A percentile compares a stretch with the other conserved stretches of the same genome.
Conservation (phyloP, 192 early-diverging fungal genomes). For the Kickxella alabastrina region DNA sequence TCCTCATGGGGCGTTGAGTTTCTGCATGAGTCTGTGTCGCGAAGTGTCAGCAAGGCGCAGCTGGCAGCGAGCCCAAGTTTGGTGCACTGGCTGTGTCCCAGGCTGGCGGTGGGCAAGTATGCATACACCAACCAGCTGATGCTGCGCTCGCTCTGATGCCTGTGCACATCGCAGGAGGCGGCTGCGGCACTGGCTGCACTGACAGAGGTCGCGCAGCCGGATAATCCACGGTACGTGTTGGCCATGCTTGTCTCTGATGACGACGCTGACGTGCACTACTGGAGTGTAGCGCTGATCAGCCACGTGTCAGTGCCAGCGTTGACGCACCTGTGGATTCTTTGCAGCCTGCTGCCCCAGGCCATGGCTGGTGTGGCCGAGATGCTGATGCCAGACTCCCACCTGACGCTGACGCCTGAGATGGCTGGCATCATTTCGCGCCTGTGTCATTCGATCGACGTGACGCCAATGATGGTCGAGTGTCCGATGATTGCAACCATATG, state of each 20-base stretch:
- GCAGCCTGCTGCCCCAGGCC: constrained; percentile 23
- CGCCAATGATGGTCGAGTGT: constrained; percentile 10
- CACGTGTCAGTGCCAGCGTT: constrained; percentile 13
- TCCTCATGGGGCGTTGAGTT: constrained; percentile 50
- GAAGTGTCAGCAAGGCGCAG: constrained; percentile 21
- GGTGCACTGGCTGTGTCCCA: constrained; percentile 33
- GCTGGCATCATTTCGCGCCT: constrained; percentile 31
- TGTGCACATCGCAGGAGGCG: constrained; percentile 11
- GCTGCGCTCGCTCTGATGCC: constrained; percentile 41
- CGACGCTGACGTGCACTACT: constrained; percentile 37
- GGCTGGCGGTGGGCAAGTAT: constrained; percentile 34
- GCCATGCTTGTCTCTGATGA: constrained; percentile 19
- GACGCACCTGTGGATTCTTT: constrained; percentile 40
- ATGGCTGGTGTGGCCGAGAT: constrained; percentile 9
- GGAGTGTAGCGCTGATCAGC: constrained; percentile 31
- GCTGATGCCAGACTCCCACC: constrained; percentile 4
- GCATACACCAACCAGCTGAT: constrained; percentile 50
- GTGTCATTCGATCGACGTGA: constrained; percentile 23
- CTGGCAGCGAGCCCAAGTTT: constrained; percentile 28
- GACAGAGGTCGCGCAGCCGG: constrained; percentile 19
- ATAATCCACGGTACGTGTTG: constrained; percentile 35
- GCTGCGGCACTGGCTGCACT: no score
- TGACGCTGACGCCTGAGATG: constrained; percentile 32
- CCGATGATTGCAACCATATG: constrained; percentile 18
- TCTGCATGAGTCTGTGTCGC: constrained; percentile 47